phyloP scores from a whole-genome alignment of 2,329 filamentous ascomycete genomes.

The Geoglossum cookeanum region DNA sequence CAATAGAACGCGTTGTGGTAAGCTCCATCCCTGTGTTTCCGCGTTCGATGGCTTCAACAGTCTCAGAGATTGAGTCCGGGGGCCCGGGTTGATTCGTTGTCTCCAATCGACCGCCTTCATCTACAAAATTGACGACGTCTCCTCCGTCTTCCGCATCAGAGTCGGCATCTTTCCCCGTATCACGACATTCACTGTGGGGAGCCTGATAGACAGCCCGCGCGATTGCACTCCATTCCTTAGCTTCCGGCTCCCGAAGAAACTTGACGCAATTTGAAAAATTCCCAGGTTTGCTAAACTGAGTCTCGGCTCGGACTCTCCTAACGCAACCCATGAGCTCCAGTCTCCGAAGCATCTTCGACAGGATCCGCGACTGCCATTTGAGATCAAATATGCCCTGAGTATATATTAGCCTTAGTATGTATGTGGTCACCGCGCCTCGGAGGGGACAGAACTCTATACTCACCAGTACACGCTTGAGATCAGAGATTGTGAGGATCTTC shows the following conservation, averaged over 20 bases:
- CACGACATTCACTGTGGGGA: slow-evolving; percentile 6
- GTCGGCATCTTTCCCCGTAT: slow-evolving; percentile 14
- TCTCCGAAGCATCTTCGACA: slow-evolving; percentile 11
- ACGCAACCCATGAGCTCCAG: slow-evolving; percentile 27
- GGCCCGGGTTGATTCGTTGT: background rate
- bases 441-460: slow-evolving; percentile 14
- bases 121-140: background rate
- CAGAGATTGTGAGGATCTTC: slow-evolving; percentile 30
- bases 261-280: slow-evolving; percentile 19
- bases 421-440: background rate
- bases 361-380: slow-evolving; percentile 15
- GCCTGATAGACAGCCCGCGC: background rate
- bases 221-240: slow-evolving; percentile 18
- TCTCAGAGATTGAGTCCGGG: background rate
- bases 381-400: slow-evolving; percentile 7
- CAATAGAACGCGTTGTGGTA: background rate
- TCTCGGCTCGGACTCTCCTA: slow-evolving; percentile 23
- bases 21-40: background rate
- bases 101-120: background rate
- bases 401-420: background rate
- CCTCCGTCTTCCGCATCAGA: slow-evolving; percentile 18
- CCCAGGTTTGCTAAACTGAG: slow-evolving; percentile 10
- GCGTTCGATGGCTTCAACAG: background rate
- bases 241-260: slow-evolving; percentile 23
- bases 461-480: slow-evolving; percentile 30